Percentiles rank a stretch among this genome's conserved stretches.
These are phyloP conservation scores for Trametes polyzona DNA, from an alignment of 1,284 basidiomycete species.

Conservation along the genomic window DNA sequence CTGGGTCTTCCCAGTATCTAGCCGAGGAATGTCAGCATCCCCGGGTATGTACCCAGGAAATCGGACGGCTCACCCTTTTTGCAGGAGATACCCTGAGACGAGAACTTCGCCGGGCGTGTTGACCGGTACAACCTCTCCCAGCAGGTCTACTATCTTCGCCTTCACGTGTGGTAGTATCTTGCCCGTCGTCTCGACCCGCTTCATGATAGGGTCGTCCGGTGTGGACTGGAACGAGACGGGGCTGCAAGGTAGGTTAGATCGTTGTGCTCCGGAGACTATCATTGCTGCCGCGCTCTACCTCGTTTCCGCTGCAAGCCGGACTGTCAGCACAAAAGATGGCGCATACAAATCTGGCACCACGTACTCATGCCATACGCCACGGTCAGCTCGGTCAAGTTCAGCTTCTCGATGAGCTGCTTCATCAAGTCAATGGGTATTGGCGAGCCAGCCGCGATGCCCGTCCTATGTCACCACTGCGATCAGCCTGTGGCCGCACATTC, in stretches of 20 bases:
- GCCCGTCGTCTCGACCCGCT: slow-evolving; percentile 83
- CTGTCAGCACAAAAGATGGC: neutral
- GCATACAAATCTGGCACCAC: slow-evolving; percentile 31
- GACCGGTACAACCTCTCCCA: slow-evolving; percentile 68
- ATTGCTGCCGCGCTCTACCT: slow-evolving; percentile 28
- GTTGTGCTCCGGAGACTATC: neutral
- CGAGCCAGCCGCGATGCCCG: slow-evolving; percentile 81
- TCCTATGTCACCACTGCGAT: slow-evolving; percentile 44
- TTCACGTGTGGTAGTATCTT: slow-evolving; percentile 75
- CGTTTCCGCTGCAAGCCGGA: slow-evolving; percentile 37
- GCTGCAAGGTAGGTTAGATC: slow-evolving; percentile 39
- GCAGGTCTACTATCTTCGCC: slow-evolving; percentile 69
- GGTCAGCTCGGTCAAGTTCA: slow-evolving; percentile 74
- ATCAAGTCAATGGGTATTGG: slow-evolving; percentile 81
- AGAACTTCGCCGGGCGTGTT: slow-evolving; percentile 76
- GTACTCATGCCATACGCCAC: slow-evolving; percentile 85
- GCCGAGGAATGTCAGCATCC: neutral
- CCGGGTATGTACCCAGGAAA: neutral
- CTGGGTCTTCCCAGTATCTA: slow-evolving; percentile 80
- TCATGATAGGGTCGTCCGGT: slow-evolving; percentile 65
- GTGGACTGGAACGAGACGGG: slow-evolving; percentile 84
- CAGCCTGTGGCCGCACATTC: neutral
- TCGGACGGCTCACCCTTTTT: slow-evolving; percentile 63
- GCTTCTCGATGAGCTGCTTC: slow-evolving; percentile 65
- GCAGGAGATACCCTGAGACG: slow-evolving; percentile 75